A percentile compares a stretch with the other conserved stretches of the same genome.
Evolutionary conservation across 2,329 filamentous ascomycete species (phyloP).

Genomic region (Sordariomycetes sp.): DNA sequence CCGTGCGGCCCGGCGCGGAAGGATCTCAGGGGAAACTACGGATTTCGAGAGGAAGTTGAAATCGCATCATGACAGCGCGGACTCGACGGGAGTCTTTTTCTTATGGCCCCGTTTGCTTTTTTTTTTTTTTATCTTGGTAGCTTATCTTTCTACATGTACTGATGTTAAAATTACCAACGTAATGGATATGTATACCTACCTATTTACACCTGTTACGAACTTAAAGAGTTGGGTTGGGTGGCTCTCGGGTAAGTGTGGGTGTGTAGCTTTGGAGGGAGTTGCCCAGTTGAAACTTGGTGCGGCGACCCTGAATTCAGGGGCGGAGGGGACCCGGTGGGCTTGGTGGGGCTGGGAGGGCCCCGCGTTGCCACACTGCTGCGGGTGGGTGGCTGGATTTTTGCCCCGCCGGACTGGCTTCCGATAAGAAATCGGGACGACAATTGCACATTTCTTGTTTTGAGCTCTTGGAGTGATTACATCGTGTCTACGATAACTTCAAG

Average conservation of each 20-base stretch:
- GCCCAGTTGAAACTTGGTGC: too few relatives aligned
- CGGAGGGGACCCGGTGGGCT: too few relatives aligned
- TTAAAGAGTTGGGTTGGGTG: not conserved
- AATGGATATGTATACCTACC: not conserved
- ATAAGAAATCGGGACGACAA: too few relatives aligned
- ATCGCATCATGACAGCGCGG: slow-evolving; percentile 1
- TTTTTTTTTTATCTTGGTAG: not conserved
- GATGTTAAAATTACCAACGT: not conserved
- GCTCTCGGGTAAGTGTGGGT: not conserved
- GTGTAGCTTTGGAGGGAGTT: too few relatives aligned
- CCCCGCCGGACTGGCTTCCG: too few relatives aligned
- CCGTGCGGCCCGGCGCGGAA: not conserved
- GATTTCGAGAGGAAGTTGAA: not conserved
- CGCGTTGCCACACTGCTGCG: too few relatives aligned
- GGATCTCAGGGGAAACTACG: not conserved
- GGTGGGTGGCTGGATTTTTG: too few relatives aligned
- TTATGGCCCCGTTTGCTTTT: not conserved
- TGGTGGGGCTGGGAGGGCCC: too few relatives aligned
- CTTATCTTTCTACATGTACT: not conserved
- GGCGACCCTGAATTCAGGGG: too few relatives aligned
- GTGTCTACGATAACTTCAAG: too few relatives aligned
- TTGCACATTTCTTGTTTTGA: too few relatives aligned
- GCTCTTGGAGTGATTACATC: too few relatives aligned
- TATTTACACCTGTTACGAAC: not conserved
- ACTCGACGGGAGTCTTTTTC: not conserved